phyloP scores from a whole-genome alignment of 2,329 filamentous ascomycete genomes.

The Nemania sp. region DNA sequence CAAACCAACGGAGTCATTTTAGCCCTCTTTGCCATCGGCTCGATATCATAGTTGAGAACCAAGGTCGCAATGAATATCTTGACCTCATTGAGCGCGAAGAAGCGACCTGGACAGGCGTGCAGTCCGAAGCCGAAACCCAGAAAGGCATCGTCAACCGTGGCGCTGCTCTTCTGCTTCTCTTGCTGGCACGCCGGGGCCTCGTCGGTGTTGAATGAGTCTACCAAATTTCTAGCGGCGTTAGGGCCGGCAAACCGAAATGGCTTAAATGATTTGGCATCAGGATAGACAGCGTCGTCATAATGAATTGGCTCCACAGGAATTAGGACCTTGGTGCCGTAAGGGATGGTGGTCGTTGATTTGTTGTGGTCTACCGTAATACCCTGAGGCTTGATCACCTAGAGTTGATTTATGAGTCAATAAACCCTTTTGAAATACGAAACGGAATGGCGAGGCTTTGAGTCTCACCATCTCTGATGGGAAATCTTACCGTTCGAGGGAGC shows the following conservation, averaged over 20 bases:
- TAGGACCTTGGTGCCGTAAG: neutral
- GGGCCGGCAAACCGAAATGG: neutral
- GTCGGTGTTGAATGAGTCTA: neutral
- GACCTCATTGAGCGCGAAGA: neutral
- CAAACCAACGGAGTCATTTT: neutral
- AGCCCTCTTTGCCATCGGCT: neutral
- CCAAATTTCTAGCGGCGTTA: neutral
- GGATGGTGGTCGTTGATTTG: neutral
- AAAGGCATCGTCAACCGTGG: neutral
- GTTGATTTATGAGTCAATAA: no score
- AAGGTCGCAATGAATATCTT: neutral
- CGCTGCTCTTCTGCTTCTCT: neutral
- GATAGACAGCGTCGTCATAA: neutral
- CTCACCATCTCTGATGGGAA: no score
- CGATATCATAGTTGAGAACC: neutral
- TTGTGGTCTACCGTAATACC: neutral
- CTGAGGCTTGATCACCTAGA: neutral
- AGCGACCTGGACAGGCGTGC: neutral
- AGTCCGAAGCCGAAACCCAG: neutral
- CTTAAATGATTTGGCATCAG: neutral
- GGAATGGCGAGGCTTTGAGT: no score
- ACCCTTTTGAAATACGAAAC: no score
- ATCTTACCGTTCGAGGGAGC: constrained; percentile 12
- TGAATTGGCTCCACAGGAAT: constrained; percentile 1
- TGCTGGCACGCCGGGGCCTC: no score